Base-by-base conservation (phyloP, 768 basidiomycete genomes). In the Russula lepida region DNA sequence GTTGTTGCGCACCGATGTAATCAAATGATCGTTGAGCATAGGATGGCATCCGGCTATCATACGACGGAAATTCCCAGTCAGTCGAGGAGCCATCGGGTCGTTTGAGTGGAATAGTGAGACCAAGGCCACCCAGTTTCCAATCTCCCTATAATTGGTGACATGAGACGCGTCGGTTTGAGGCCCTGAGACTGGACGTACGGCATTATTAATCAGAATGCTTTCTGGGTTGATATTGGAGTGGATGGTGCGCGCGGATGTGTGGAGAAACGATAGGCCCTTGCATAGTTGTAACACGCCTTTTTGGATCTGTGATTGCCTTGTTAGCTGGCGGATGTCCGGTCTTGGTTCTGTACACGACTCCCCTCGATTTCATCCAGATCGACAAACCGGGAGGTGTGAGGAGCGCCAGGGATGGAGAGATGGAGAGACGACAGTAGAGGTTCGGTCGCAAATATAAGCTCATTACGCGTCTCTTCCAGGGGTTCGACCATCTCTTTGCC, bases 331-430 rank as follows among this genome's bases (percentile, higher is more conserved):
- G 54, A 56, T 56, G 54, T 32, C 32, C 17, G 6, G 50, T 32
- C 55, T 57, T 46, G 44, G 23, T 15, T 51, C 39, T 51, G 43
- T 46, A 57, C 28, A 27, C 43, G 21, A 62, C 79, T 63, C 37
- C 90, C 93, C 78, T 99, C 97, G 44, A 98, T 88, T 76, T 99
- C 97, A 72, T 99, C 97, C 25, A 99, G 76, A 69, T 98, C 95
- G 17, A 89, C 83, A 56, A 84, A 70, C 43, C 83, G 76, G 35
- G 78, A 72, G 58, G 78, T 75, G 57, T 81, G 75, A 43, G 81
- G 77, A 4, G 82, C 81, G 44, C 85, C 84, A 7, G 84, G 80
- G 58, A 93, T 87, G 6, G 90, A 86, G 25, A 86, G 76, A 54
- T 86, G 82, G 13, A 99, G 79, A 1, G 92, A 90, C 0, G 92